Conservation (phyloP, 1,139 yeast species). For the Geotrichum phurueaensis region DNA sequence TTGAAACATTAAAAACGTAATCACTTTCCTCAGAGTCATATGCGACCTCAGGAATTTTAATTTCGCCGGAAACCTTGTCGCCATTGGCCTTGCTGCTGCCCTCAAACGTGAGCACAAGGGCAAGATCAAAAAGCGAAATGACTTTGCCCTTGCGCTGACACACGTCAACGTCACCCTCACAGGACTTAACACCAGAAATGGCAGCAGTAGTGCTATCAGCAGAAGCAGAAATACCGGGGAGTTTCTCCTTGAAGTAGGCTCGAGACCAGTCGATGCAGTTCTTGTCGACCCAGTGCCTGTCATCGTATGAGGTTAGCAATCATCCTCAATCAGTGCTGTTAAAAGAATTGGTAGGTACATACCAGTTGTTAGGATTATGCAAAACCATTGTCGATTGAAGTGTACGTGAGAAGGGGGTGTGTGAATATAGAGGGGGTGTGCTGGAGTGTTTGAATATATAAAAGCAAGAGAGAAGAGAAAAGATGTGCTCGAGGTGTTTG, state of each 20-base stretch:
- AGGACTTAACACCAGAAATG: slow-evolving; percentile 53
- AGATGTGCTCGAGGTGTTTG: not conserved
- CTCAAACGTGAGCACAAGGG: slow-evolving; percentile 53
- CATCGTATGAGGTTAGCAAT: not conserved
- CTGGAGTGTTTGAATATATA: not conserved
- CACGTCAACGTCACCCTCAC: slow-evolving; percentile 95
- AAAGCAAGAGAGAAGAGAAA: not conserved
- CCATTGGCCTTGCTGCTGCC: slow-evolving; percentile 42
- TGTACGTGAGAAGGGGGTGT: not conserved
- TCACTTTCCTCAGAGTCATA: slow-evolving; percentile 85
- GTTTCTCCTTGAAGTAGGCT: slow-evolving; percentile 58
- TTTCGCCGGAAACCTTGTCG: slow-evolving; percentile 51
- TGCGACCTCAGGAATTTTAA: slow-evolving; percentile 88
- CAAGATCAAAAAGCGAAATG: slow-evolving; percentile 80
- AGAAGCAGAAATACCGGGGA: slow-evolving; percentile 48
- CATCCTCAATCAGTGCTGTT: not conserved
- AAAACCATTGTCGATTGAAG: slow-evolving; percentile 47
- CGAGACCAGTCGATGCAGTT: slow-evolving; percentile 91
- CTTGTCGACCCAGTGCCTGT: slow-evolving; percentile 95
- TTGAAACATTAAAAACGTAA: slow-evolving; percentile 69
- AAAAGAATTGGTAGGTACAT: slow-evolving; percentile 11
- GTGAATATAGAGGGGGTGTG: not conserved
- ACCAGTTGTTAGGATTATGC: slow-evolving; percentile 67
- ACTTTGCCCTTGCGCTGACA: slow-evolving; percentile 96
- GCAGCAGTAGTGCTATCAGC: slow-evolving; percentile 38